Evolutionary conservation across 257 asterid species (phyloP).

Genomic region (Petrea volubilis): DNA sequence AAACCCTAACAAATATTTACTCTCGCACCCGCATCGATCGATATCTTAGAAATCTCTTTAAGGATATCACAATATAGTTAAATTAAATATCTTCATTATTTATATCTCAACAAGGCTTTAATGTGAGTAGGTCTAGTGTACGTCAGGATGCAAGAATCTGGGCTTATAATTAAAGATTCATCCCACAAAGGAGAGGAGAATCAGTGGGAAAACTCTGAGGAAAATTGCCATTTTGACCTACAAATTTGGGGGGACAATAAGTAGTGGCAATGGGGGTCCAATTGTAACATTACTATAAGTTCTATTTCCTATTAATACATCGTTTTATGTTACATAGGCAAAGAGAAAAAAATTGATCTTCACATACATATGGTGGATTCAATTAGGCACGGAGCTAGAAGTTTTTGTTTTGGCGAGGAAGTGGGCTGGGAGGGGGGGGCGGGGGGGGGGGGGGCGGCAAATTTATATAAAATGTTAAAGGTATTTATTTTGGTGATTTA

Average conservation of each 20-base stretch:
- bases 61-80: too few relatives aligned
- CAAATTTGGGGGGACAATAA: constrained; percentile 4
- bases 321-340: background rate
- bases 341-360: background rate
- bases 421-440: too few relatives aligned
- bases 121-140: background rate
- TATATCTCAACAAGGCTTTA: background rate
- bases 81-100: too few relatives aligned
- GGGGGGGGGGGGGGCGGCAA: too few relatives aligned
- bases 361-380: background rate
- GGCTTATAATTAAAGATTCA: background rate
- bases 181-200: background rate
- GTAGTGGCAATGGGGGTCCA: background rate
- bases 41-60: too few relatives aligned
- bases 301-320: constrained; percentile 14
- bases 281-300: background rate
- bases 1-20: too few relatives aligned
- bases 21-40: too few relatives aligned
- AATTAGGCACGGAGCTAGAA: too few relatives aligned
- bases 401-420: too few relatives aligned
- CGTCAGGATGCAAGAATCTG: background rate
- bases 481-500: too few relatives aligned
- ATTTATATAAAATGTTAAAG: too few relatives aligned
- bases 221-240: constrained; percentile 11
- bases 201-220: background rate